phyloP scores from a whole-genome alignment of 352 stramenopile species.

The Phytophthora crassamura region DNA sequence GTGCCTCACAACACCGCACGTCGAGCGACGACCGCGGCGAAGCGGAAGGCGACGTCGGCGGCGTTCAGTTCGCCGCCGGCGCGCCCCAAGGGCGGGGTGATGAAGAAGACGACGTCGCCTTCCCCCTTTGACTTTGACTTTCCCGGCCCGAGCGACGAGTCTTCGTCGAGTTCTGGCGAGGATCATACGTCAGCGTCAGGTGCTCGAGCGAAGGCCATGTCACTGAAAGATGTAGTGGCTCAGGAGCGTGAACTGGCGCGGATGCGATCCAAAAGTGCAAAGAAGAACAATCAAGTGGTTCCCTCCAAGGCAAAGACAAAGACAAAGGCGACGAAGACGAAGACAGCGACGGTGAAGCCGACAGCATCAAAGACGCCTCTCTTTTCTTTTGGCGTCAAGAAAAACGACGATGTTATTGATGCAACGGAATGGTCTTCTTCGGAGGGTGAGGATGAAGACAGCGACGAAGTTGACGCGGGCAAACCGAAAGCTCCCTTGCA shows the following conservation, averaged over 20 bases:
- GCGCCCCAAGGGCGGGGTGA: slow-evolving; percentile 5
- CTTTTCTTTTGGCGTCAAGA: slow-evolving; percentile 9
- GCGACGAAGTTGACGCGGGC: slow-evolving; percentile 4
- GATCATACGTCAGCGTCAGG: slow-evolving; percentile 3
- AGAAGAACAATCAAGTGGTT: slow-evolving; percentile 3
- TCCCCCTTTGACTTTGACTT: slow-evolving; percentile 39
- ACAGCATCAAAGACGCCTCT: not conserved
- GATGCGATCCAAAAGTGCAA: slow-evolving; percentile 14
- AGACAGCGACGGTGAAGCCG: not conserved
- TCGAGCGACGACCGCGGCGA: slow-evolving; percentile 16
- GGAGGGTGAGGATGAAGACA: slow-evolving; percentile 18
- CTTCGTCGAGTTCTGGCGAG: slow-evolving; percentile 11
- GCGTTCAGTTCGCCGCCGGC: slow-evolving; percentile 2
- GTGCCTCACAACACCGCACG: slow-evolving; percentile 10
- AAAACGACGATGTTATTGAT: slow-evolving; percentile 24
- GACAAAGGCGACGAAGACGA: slow-evolving; percentile 1
- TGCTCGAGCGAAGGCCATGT: slow-evolving; percentile 28
- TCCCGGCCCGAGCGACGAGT: slow-evolving; percentile 34
- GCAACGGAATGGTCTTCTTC: slow-evolving; percentile 28
- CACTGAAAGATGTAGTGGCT: slow-evolving; percentile 34
- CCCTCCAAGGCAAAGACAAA: slow-evolving; percentile 23
- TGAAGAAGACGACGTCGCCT: slow-evolving; percentile 37
- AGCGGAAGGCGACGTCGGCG: slow-evolving; percentile 26
- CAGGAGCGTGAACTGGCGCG: slow-evolving; percentile 36
- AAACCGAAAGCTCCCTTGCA: slow-evolving; percentile 11